A percentile compares a stretch with the other conserved stretches of the same genome.
These are phyloP conservation scores for Lipomyces orientalis DNA, from an alignment of 805 yeast genomes.

Conservation along the genomic window DNA sequence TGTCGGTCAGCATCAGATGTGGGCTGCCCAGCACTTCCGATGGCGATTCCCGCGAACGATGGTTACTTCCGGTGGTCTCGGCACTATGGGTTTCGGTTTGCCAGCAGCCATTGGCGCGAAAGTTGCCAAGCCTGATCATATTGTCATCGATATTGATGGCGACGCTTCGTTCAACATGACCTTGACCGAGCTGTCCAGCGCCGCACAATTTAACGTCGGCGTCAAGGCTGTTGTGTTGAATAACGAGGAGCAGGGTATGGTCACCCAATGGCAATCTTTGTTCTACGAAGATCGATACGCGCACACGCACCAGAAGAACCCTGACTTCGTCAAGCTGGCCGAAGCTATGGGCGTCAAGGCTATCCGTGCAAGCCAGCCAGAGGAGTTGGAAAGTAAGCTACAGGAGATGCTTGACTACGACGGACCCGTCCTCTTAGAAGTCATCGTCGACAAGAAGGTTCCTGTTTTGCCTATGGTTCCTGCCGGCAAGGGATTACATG, in stretches of 20 bases:
- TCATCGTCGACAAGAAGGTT: slow-evolving; percentile 83
- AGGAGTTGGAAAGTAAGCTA: slow-evolving; percentile 63
- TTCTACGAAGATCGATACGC: slow-evolving; percentile 96
- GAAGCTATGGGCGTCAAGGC: slow-evolving; percentile 94
- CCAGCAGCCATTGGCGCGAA: slow-evolving; percentile 99
- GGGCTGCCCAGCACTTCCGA: slow-evolving; percentile 98
- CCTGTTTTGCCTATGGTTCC: slow-evolving; percentile 99
- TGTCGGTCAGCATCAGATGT: slow-evolving; percentile 99
- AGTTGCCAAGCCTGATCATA: slow-evolving; percentile 91
- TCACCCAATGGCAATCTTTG: slow-evolving; percentile 98
- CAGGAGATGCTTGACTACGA: slow-evolving; percentile 73
- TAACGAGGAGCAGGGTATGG: slow-evolving; percentile 99
- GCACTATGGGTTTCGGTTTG: slow-evolving; percentile 97
- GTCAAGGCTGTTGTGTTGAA: slow-evolving; percentile 87
- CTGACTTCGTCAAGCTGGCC: slow-evolving; percentile 89
- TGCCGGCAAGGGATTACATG: slow-evolving; percentile 92
- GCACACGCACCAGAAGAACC: slow-evolving; percentile 97
- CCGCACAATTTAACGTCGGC: slow-evolving; percentile 91
- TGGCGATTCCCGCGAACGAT: slow-evolving; percentile 93
- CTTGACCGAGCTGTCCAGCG: slow-evolving; percentile 87
- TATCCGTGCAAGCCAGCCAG: slow-evolving; percentile 71
- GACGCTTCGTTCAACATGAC: slow-evolving; percentile 99
- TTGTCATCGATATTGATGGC: slow-evolving; percentile 96
- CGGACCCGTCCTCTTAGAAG: slow-evolving; percentile 92
- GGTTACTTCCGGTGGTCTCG: slow-evolving; percentile 98